Percentiles rank a stretch among this genome's conserved stretches.
phyloP scores from a whole-genome alignment of 352 stramenopile species.

The Globisporangium solare region DNA sequence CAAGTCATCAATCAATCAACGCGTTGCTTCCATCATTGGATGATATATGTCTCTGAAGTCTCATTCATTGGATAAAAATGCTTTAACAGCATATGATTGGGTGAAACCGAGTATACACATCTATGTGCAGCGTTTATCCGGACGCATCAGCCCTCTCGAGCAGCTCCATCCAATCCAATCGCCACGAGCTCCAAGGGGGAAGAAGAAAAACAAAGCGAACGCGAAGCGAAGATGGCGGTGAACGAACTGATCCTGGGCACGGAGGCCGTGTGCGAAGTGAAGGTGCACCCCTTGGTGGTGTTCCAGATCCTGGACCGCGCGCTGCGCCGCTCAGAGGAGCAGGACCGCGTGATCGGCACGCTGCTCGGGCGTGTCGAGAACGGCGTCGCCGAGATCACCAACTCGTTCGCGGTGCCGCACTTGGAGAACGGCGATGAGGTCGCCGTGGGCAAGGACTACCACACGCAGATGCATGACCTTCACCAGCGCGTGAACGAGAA shows the following conservation, averaged over 20 bases:
- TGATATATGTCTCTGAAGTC: too few relatives aligned
- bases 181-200: background rate
- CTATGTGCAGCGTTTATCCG: background rate
- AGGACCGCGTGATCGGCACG: slow-evolving; percentile 96
- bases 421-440: slow-evolving; percentile 95
- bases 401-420: slow-evolving; percentile 96
- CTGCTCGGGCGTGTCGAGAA: slow-evolving; percentile 90
- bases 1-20: background rate
- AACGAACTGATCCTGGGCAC: slow-evolving; percentile 68
- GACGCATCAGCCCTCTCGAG: background rate
- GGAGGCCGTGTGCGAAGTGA: slow-evolving; percentile 76
- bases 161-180: slow-evolving; percentile 12
- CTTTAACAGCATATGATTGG: background rate
- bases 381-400: slow-evolving; percentile 90
- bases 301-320: slow-evolving; percentile 97
- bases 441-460: slow-evolving; percentile 97
- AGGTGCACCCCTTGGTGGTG: slow-evolving; percentile 95
- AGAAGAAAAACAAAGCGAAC: background rate
- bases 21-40: too few relatives aligned
- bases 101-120: background rate
- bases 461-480: slow-evolving; percentile 96
- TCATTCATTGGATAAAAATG: slow-evolving; percentile 1
- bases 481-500: slow-evolving; percentile 92
- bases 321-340: slow-evolving; percentile 89
- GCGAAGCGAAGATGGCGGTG: slow-evolving; percentile 21